A percentile compares a stretch with the other conserved stretches of the same genome.
Evolutionary conservation across 208 protist genomes (phyloP).

Genomic region (Trypanosomatidae sp.): DNA sequence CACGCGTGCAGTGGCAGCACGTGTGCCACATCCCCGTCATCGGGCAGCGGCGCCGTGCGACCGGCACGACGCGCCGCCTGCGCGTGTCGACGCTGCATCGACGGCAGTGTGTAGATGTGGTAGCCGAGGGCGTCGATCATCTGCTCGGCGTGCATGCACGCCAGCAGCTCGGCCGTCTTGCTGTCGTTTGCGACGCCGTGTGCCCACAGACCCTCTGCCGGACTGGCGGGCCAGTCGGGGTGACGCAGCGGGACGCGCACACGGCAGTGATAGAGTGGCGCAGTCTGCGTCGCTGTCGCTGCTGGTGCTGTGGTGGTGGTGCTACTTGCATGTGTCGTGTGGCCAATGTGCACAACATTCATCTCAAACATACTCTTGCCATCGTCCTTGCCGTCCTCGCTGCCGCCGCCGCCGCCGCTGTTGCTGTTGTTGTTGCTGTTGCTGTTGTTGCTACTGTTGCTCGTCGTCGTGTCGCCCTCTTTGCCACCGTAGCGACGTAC

Average conservation of each 20-base stretch:
- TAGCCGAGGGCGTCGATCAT: constrained; percentile 18
- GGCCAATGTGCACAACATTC: background rate
- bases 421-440: constrained; percentile 1
- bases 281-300: background rate
- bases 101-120: constrained; percentile 76
- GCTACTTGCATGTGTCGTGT: background rate
- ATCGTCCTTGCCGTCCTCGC: background rate
- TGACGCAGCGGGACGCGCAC: constrained; percentile 25
- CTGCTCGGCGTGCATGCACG: background rate
- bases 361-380: background rate
- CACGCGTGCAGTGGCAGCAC: constrained; percentile 7
- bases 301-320: background rate
- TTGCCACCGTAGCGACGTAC: background rate
- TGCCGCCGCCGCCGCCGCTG: background rate
- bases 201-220: constrained; percentile 32
- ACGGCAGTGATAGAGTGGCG: constrained; percentile 18
- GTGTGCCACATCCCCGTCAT: constrained; percentile 16
- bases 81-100: constrained; percentile 78
- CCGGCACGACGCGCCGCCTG: constrained; percentile 48
- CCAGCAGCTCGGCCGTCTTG: background rate
- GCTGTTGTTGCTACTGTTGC: background rate
- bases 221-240: background rate
- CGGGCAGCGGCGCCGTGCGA: constrained; percentile 55
- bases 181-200: constrained; percentile 48
- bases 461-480: background rate